Percentiles rank a stretch among this genome's conserved stretches.
Evolutionary conservation across 75 land plant species (phyloP).

Genomic region (Pseudotsuga menziesii): DNA sequence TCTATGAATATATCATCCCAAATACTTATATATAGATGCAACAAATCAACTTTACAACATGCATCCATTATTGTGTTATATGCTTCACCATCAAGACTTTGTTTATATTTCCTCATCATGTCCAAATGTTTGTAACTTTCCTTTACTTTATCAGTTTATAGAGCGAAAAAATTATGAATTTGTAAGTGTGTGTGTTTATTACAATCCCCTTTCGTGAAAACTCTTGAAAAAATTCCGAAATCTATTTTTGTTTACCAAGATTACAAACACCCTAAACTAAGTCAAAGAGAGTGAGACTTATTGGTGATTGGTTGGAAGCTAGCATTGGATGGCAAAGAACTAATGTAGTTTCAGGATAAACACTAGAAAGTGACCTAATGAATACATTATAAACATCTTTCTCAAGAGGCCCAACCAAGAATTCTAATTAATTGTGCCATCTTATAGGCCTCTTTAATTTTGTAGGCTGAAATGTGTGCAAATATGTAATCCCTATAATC

Average conservation of each 20-base stretch:
- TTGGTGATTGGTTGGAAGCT: conserved; percentile 29
- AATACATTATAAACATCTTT: conserved; percentile 49
- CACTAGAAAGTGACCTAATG: conserved; percentile 38
- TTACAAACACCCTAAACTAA: conserved; percentile 44
- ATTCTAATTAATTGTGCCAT: conserved; percentile 42
- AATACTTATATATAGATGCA: conserved; percentile 55
- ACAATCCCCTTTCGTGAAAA: conserved; percentile 25
- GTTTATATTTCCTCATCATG: conserved; percentile 51
- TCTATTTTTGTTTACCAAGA: conserved; percentile 34
- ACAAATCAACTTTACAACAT: conserved; percentile 51
- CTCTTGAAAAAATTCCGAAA: conserved; percentile 27
- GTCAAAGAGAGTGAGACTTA: conserved; percentile 18
- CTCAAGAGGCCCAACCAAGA: conserved; percentile 46
- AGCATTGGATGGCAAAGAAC: conserved; percentile 42
- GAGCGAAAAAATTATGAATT: conserved; percentile 34
- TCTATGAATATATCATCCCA: conserved; percentile 75
- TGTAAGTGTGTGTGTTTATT: conserved; percentile 26
- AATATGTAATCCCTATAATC: conserved; percentile 51
- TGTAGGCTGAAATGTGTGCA: conserved; percentile 27
- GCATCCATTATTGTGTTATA: conserved; percentile 66
- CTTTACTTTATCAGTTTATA: conserved; percentile 46
- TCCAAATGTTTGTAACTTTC: conserved; percentile 52
- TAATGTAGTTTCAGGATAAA: conserved; percentile 37
- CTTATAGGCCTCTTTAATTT: conserved; percentile 43
- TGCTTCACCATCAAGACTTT: conserved; percentile 29